Evolutionary conservation across 2,329 filamentous ascomycete species (phyloP), one percentile per base, ranked within the genome.

Genomic region (Coccinonectria pachysandricola): DNA sequence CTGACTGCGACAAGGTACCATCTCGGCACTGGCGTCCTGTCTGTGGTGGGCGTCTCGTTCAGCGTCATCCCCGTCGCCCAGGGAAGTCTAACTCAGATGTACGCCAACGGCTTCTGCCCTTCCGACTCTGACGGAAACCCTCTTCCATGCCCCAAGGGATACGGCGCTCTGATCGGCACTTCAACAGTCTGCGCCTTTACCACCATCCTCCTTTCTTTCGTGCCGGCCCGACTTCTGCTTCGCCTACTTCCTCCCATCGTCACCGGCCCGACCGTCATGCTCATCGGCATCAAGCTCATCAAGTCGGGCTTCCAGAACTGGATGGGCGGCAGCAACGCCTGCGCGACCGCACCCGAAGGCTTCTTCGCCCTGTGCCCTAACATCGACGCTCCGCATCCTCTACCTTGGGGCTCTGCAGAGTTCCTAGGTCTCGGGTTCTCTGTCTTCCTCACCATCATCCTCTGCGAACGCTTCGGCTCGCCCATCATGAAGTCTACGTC

Each of bases 401-500:
- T 88, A 1, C 75, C 71, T 0, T 91, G 84, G 84, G 84, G 81
- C 4, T 76, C 75, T 19, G 71, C 82, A 2, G 78, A 91, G 52
- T 85, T 79, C 40, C 71, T 91, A 5, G 83, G 67, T 8, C 68
- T 91, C 2, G 83, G 83, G 1, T 87, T 91, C 57, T 74, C 74
- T 22, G 83, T 87, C 18, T 88, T 88, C 47, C 41, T 79, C 22
- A 80, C 78, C 15, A 88, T 91, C 46, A 77, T 91, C 34, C 49
- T 88, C 8, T 83, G 79, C 49, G 83, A 91, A 53, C 71, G 81
- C 8, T 86, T 87, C 42, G 84, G 84, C 2, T 70, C 80, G 0
- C 83, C 84, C 0, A 79, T 91, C 39, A 87, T 91, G 79, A 87
- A 87, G 49, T 82, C 75, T 3, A 79, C 74, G 6, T 75, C 77